Evolutionary conservation across 2,329 filamentous ascomycete genomes (phyloP).

Genomic region (Aquanectria penicillioides): DNA sequence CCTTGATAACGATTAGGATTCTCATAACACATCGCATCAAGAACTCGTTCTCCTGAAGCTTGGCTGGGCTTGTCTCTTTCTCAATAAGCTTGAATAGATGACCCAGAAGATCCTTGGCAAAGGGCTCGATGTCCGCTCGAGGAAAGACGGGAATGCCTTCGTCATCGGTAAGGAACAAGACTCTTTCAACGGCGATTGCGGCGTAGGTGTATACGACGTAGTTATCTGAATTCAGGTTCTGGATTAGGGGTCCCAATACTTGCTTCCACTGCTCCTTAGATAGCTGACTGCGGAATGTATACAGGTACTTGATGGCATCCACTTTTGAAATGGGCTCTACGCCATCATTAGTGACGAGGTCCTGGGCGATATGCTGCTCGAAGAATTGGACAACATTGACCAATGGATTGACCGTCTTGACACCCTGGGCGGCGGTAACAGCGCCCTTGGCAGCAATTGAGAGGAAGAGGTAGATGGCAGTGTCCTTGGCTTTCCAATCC

Average conservation of each 20-base stretch:
- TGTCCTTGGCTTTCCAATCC: conserved; percentile 98
- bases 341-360: conserved; percentile 76
- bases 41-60: conserved; percentile 99
- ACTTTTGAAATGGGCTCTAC: conserved; percentile 91
- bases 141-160: conserved; percentile 82
- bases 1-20: conserved; percentile 92
- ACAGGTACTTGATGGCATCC: conserved; percentile 97
- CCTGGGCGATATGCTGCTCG: conserved; percentile 89
- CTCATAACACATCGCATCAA: conserved; percentile 99
- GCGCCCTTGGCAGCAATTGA: conserved; percentile 93
- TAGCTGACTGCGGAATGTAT: conserved; percentile 95
- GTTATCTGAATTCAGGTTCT: conserved; percentile 88
- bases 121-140: conserved; percentile 79
- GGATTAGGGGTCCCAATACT: conserved; percentile 88
- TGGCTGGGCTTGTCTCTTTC: conserved; percentile 83
- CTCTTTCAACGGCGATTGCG: conserved; percentile 94
- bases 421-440: conserved; percentile 87
- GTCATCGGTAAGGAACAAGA: conserved; percentile 83
- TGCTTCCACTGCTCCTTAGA: conserved; percentile 92
- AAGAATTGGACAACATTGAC: conserved; percentile 96
- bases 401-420: conserved; percentile 87
- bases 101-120: conserved; percentile 85
- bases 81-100: conserved; percentile 94
- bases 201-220: conserved; percentile 99
- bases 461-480: conserved; percentile 95